Evolutionary conservation across 352 stramenopile genomes (phyloP).

Genomic region (Phytopythium chamaehyphon): DNA sequence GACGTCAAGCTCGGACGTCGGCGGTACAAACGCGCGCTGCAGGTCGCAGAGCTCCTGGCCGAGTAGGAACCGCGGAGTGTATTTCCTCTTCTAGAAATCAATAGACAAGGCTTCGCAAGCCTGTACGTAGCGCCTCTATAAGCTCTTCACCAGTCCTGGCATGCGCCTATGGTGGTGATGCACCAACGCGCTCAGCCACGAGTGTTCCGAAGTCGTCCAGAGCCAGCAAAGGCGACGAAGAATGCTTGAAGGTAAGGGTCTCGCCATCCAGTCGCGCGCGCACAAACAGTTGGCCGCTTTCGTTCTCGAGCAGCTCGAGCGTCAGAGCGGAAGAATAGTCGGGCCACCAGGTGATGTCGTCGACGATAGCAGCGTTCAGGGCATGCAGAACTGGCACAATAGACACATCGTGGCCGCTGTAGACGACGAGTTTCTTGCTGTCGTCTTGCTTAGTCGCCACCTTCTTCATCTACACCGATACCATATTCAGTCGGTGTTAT

Average conservation of each 20-base stretch:
- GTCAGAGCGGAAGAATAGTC: conserved; percentile 63
- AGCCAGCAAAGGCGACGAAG: conserved; percentile 15
- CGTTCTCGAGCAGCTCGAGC: conserved; percentile 68
- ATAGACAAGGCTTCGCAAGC: too few relatives aligned
- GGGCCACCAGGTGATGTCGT: conserved; percentile 59
- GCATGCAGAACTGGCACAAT: conserved; percentile 73
- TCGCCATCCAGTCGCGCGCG: conserved; percentile 48
- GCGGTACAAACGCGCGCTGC: conserved; percentile 77
- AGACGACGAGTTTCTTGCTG: conserved; percentile 61
- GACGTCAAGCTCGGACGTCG: conserved; percentile 51
- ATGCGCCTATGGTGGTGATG: not conserved
- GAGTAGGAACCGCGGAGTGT: conserved; percentile 17
- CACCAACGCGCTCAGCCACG: conserved; percentile 39
- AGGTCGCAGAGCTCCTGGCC: conserved; percentile 67
- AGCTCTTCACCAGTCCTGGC: not conserved
- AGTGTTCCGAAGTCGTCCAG: conserved; percentile 39
- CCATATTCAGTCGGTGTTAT: too few relatives aligned
- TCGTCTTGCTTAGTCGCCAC: conserved; percentile 20
- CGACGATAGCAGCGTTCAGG: conserved; percentile 35
- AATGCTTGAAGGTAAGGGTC: conserved; percentile 21
- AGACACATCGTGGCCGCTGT: conserved; percentile 82
- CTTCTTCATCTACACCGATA: conserved; percentile 46
- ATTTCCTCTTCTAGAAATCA: conserved; percentile 1
- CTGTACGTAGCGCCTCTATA: too few relatives aligned
- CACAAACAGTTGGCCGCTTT: conserved; percentile 48